These are phyloP conservation scores for Pseudocercospora fijiensis DNA, from an alignment of 2,329 filamentous ascomycete species.

Conservation along the genomic window DNA sequence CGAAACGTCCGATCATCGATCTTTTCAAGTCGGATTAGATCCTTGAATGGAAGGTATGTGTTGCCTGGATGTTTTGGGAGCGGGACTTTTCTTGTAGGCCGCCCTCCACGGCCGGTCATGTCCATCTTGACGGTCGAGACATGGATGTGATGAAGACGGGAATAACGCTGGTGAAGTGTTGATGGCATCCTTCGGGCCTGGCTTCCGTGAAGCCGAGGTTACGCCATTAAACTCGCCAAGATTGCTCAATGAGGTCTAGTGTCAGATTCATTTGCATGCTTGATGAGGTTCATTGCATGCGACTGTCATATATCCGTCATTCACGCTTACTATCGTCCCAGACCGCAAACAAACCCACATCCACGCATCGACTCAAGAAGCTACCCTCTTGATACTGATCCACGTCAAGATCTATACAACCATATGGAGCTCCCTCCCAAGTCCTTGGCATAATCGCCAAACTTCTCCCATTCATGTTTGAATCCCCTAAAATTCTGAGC, in stretches of 20 bases:
- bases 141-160: neutral
- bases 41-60: slow-evolving; percentile 41
- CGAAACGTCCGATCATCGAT: slow-evolving; percentile 44
- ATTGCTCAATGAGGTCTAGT: neutral
- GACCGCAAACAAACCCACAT: neutral
- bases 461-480: neutral
- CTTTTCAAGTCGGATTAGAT: slow-evolving; percentile 44
- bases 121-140: slow-evolving; percentile 1
- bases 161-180: neutral
- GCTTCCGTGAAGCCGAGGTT: neutral
- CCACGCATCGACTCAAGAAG: neutral
- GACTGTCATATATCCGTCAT: neutral
- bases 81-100: slow-evolving; percentile 12
- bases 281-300: too few relatives aligned
- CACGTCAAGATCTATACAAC: neutral
- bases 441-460: neutral
- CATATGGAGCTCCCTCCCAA: neutral
- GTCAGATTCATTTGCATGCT: neutral
- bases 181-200: neutral
- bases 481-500: neutral
- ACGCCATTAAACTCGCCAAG: neutral
- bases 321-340: neutral
- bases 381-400: neutral
- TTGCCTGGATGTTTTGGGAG: slow-evolving; percentile 31
- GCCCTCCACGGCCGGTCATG: slow-evolving; percentile 19